Conservation (phyloP, 2,329 filamentous ascomycete genomes). For the Aspergillus clavatus region DNA sequence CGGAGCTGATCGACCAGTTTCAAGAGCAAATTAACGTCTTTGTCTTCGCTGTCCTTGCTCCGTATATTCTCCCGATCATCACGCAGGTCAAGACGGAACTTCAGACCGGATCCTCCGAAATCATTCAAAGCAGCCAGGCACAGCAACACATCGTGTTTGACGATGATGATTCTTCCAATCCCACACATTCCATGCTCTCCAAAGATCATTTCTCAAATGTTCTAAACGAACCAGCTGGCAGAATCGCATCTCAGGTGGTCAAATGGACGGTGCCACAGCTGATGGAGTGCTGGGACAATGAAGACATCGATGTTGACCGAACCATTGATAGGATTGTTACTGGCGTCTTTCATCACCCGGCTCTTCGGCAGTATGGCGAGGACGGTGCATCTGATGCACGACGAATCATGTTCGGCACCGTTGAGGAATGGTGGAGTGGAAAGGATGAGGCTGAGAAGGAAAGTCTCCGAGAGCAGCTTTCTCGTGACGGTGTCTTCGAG, state of each 20-base stretch:
- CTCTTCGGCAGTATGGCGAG: conserved; percentile 64
- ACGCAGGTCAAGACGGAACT: conserved; percentile 82
- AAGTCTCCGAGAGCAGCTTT: conserved; percentile 68
- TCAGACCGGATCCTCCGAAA: conserved; percentile 75
- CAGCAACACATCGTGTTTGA: conserved; percentile 85
- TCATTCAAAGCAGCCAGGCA: conserved; percentile 76
- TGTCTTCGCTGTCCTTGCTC: conserved; percentile 86
- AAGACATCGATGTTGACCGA: conserved; percentile 62
- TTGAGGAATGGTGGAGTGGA: conserved; percentile 76
- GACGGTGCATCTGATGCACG: conserved; percentile 71
- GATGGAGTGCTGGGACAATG: conserved; percentile 81
- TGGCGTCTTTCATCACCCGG: conserved; percentile 84
- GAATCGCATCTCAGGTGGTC: conserved; percentile 71
- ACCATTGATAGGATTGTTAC: conserved; percentile 71
- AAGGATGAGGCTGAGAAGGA: conserved; percentile 60
- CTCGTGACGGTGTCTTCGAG: conserved; percentile 68
- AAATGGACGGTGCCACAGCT: conserved; percentile 85
- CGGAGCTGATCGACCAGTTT: conserved; percentile 78
- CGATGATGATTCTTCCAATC: conserved; percentile 70
- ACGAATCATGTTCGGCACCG: conserved; percentile 69
- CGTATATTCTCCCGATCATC: conserved; percentile 81
- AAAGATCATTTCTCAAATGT: conserved; percentile 94
- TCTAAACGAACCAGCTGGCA: conserved; percentile 83
- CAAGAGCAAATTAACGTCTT: conserved; percentile 85
- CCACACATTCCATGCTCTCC: conserved; percentile 91